Conservation (phyloP, 805 yeast species). For the Saturnispora dispora region DNA sequence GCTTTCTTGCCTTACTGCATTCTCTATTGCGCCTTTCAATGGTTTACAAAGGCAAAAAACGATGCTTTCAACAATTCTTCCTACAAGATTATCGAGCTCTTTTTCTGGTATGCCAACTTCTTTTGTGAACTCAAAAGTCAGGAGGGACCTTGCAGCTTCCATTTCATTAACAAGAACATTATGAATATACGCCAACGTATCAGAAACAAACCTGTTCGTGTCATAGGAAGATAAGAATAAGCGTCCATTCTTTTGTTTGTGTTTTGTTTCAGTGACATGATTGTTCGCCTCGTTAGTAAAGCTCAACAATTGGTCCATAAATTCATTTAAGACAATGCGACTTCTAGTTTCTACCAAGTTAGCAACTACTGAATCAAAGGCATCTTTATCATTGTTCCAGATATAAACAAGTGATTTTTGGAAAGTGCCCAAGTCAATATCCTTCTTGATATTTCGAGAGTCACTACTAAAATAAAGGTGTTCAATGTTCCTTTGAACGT, state of each 20-base stretch:
- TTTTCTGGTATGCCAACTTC: slow-evolving; percentile 9
- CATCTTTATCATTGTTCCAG: slow-evolving; percentile 32
- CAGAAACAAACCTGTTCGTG: slow-evolving; percentile 76
- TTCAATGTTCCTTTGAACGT: slow-evolving; percentile 25
- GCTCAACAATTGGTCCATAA: slow-evolving; percentile 45
- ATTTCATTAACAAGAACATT: slow-evolving; percentile 78
- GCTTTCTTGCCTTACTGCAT: slow-evolving; percentile 55
- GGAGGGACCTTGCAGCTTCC: slow-evolving; percentile 60
- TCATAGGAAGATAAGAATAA: slow-evolving; percentile 64
- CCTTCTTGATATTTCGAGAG: neutral
- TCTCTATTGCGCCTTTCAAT: slow-evolving; percentile 55
- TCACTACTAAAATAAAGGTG: slow-evolving; percentile 17
- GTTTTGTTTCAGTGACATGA: slow-evolving; percentile 7
- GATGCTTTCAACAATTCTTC: slow-evolving; percentile 38
- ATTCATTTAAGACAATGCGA: slow-evolving; percentile 54
- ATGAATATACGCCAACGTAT: slow-evolving; percentile 81
- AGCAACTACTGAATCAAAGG: slow-evolving; percentile 50
- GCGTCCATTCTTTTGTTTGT: slow-evolving; percentile 28
- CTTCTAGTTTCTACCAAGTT: slow-evolving; percentile 67
- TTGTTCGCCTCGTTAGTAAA: slow-evolving; percentile 18
- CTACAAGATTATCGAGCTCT: slow-evolving; percentile 20
- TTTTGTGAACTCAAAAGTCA: slow-evolving; percentile 31
- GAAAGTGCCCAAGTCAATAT: slow-evolving; percentile 13
- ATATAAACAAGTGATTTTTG: slow-evolving; percentile 27
- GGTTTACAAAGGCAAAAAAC: slow-evolving; percentile 51